A percentile compares a stretch with the other conserved stretches of the same genome.
Conservation (phyloP, 768 basidiomycete species). For the Xerocomellus intermedius region DNA sequence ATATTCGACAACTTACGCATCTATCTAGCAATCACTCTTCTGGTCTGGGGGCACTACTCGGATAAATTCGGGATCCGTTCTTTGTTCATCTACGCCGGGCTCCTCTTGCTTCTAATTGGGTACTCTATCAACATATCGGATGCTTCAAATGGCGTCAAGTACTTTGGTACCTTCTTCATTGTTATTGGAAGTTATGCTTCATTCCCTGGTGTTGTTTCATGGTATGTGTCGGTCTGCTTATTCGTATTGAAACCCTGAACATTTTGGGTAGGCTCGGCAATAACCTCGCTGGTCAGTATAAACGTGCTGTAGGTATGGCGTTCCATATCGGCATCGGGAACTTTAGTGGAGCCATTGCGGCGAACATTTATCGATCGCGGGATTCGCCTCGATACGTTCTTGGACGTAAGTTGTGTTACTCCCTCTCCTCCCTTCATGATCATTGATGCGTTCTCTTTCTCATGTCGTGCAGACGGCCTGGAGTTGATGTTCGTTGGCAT, state of each 20-base stretch:
- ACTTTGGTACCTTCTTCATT: constrained; percentile 70
- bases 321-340: constrained; percentile 54
- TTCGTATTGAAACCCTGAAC: not conserved
- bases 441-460: not conserved
- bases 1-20: not conserved
- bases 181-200: constrained; percentile 59
- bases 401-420: constrained; percentile 49
- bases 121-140: constrained; percentile 64
- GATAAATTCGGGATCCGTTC: constrained; percentile 55
- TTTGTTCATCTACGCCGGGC: constrained; percentile 56
- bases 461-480: constrained; percentile 44
- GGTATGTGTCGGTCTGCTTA: constrained; percentile 39
- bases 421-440: not conserved
- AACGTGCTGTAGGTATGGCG: constrained; percentile 67
- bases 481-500: constrained; percentile 71
- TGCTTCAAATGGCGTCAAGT: constrained; percentile 54
- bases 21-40: constrained; percentile 47
- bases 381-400: constrained; percentile 61
- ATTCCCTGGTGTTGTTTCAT: constrained; percentile 60
- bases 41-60: constrained; percentile 54
- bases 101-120: constrained; percentile 52
- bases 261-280: constrained; percentile 46
- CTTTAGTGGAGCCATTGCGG: constrained; percentile 61
- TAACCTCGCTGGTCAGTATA: constrained; percentile 64
- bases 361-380: constrained; percentile 57